Base-by-base conservation (phyloP, 2,329 filamentous ascomycete species). In the Colletotrichum noveboracense region DNA sequence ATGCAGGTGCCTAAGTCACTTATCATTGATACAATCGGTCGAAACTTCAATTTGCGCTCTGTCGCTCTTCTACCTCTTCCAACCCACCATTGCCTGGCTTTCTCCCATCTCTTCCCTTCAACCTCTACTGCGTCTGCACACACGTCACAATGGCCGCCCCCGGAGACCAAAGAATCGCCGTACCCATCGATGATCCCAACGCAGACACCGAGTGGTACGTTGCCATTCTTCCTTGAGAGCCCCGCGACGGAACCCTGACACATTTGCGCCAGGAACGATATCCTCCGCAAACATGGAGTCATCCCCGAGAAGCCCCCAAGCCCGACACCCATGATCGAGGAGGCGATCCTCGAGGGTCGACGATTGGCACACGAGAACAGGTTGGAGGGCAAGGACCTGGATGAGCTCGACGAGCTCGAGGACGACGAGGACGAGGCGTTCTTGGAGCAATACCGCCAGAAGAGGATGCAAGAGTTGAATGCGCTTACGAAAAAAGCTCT, bases 251-350 rank as follows among this genome's bases (percentile, higher is more conserved):
- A 65, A 48, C n/a, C 62, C 72, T 77, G 74, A 76, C 71, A 67
- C 66, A 56, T 66, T 48, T 48, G 52, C 43, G 70, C 74, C 70
- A 98, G 96, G 96, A 99, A 99, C 84, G 97, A 99, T 80, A 99
- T 99, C 82, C 93, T 99, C 74, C 95, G 97, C 80, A 97, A 98
- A 85, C 96, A 99, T 88, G 95, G 96, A 79, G 90, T 99, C 79
- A 98, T 99, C 77, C 97, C 97, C n/a, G 96, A 98, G 84, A 98
- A 98, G 84, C 96, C 96, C 0, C 96, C 96, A 5, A 98, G 96
- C 61, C 97, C 97, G 3, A 98, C 97, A 3, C 96, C 96, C 8
- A 93, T 98, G 87, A 98, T 99, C 80, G 94, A 99, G 86, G 96
- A 98, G 88, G 97, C 97, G 6, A 91, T 99, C 62, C 85, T 94